Base-by-base conservation (phyloP, 176 grass and related monocot genomes). In the Saccharum officinarum region DNA sequence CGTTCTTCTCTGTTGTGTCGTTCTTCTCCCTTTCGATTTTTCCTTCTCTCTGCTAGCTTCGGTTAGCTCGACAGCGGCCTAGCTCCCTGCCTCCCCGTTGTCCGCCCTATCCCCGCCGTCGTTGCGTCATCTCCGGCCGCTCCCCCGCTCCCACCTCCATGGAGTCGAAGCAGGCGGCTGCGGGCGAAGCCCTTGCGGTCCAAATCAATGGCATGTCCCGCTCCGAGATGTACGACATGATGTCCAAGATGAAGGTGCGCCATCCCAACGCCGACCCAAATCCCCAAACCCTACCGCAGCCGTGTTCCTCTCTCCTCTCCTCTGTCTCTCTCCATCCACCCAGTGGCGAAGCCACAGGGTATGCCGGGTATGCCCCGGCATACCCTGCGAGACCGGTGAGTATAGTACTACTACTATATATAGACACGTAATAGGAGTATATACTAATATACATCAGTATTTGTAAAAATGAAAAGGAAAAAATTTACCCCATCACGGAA, bases 201-300 rank as follows among this genome's bases (percentile, higher is more conserved):
- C 91, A 93, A 50, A 90, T 98, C 83, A 89, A 90, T 80, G 46
- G 65, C 84, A 81, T 99, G 93, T 87, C 97, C 23, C 91, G 92
- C 73, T 52, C 92, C 33, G 92, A 94, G 84, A 91, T 99, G 64
- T 92, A 91, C 88, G 97, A 99, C 73, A 82, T 99, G 36, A 96
- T 99, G 90, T 88, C 89, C 82, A 87, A 99, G 82, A 87, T 96
- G 81, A 99, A 99, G 92, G 97, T 94, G 61, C 68, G 60, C 41
- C 23, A 3, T 31, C 44, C 17, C 42, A 46, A 1, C 2, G n/a
- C 57, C 3, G 8, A 10, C 20, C 33, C 34, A 23, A 69, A 76
- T 79, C 64, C 67, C 66, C 59, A 59, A 87, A 83, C 75, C 89
- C 89, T 80, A 84, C 49, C 49, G 60, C 10, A 15, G 10, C 60